Percentiles rank a stretch among this genome's conserved stretches.
Conservation (phyloP, 768 basidiomycete species). For the Lactifluus rugatus region DNA sequence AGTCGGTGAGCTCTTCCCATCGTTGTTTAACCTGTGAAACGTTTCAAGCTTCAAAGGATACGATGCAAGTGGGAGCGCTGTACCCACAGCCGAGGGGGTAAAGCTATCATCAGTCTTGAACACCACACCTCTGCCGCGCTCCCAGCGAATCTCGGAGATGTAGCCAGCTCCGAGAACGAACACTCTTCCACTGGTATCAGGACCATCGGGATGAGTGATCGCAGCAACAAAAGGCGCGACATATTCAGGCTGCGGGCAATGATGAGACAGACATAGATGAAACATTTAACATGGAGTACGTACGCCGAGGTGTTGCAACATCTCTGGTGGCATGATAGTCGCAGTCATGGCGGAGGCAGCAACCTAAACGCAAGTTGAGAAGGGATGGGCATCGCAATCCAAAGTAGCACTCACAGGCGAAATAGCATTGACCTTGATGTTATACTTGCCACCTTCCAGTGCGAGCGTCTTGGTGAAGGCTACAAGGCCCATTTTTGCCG, state of each 20-base stretch:
- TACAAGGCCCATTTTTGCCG: slow-evolving; percentile 94
- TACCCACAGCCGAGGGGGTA: slow-evolving; percentile 80
- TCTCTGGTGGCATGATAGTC: slow-evolving; percentile 88
- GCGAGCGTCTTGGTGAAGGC: slow-evolving; percentile 91
- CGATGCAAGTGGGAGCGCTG: not conserved
- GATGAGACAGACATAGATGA: not conserved
- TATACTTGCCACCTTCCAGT: slow-evolving; percentile 84
- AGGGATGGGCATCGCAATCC: not conserved
- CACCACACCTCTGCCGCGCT: slow-evolving; percentile 75
- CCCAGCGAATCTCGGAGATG: slow-evolving; percentile 87
- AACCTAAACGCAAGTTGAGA: slow-evolving; percentile 37
- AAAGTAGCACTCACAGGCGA: slow-evolving; percentile 57
- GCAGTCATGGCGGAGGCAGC: slow-evolving; percentile 97
- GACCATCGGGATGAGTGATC: slow-evolving; percentile 75
- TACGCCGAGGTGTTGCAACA: slow-evolving; percentile 81
- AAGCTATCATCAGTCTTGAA: slow-evolving; percentile 88
- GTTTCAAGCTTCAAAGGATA: not conserved
- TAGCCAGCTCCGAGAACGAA: slow-evolving; percentile 94
- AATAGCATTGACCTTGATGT: slow-evolving; percentile 77
- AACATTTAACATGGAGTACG: not conserved
- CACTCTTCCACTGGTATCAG: slow-evolving; percentile 68
- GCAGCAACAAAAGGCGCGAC: slow-evolving; percentile 90
- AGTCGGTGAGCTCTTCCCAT: slow-evolving; percentile 78
- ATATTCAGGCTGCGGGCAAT: slow-evolving; percentile 59
- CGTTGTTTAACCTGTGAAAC: slow-evolving; percentile 59